Percentiles rank a stretch among this genome's conserved stretches.
These are phyloP conservation scores for Penicillium nordicum DNA, from an alignment of 2,329 filamentous ascomycete species.

Conservation along the genomic window DNA sequence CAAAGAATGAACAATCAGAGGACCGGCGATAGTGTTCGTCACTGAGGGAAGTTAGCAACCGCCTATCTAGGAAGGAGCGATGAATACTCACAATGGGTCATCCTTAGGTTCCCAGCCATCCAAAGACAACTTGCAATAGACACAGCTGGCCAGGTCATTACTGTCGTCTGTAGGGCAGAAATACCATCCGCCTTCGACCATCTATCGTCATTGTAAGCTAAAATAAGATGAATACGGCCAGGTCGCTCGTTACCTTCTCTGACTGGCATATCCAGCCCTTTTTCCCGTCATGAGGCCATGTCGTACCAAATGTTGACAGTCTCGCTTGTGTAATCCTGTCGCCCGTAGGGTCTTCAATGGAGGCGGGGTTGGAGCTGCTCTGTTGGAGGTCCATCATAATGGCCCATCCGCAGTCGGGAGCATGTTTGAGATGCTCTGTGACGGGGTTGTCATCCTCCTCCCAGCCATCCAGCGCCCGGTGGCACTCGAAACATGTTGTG, in stretches of 20 bases:
- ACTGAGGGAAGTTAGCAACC: slow-evolving; percentile 44
- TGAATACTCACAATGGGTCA: slow-evolving; percentile 69
- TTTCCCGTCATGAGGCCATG: slow-evolving; percentile 87
- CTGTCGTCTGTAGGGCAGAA: slow-evolving; percentile 81
- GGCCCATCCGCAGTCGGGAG: slow-evolving; percentile 82
- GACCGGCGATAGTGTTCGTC: slow-evolving; percentile 82
- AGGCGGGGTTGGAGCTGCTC: slow-evolving; percentile 43
- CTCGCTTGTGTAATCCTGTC: slow-evolving; percentile 71
- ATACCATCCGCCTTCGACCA: slow-evolving; percentile 90
- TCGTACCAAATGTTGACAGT: slow-evolving; percentile 74
- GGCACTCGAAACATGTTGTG: slow-evolving; percentile 82
- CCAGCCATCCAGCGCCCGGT: slow-evolving; percentile 85
- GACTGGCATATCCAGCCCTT: slow-evolving; percentile 85
- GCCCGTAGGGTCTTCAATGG: slow-evolving; percentile 69
- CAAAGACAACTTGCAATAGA: slow-evolving; percentile 83
- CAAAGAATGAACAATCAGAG: slow-evolving; percentile 78
- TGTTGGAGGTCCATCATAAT: slow-evolving; percentile 62
- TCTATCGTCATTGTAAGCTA: slow-evolving; percentile 47
- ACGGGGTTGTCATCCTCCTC: slow-evolving; percentile 80
- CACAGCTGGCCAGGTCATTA: slow-evolving; percentile 85
- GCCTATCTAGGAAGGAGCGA: slow-evolving; percentile 20
- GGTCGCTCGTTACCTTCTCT: slow-evolving; percentile 64
- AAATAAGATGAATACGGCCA: slow-evolving; percentile 1
- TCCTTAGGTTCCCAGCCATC: slow-evolving; percentile 95
- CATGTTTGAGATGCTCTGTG: slow-evolving; percentile 79